Evolutionary conservation across 2,329 filamentous ascomycete species (phyloP).

Genomic region (Leptographium flavum): DNA sequence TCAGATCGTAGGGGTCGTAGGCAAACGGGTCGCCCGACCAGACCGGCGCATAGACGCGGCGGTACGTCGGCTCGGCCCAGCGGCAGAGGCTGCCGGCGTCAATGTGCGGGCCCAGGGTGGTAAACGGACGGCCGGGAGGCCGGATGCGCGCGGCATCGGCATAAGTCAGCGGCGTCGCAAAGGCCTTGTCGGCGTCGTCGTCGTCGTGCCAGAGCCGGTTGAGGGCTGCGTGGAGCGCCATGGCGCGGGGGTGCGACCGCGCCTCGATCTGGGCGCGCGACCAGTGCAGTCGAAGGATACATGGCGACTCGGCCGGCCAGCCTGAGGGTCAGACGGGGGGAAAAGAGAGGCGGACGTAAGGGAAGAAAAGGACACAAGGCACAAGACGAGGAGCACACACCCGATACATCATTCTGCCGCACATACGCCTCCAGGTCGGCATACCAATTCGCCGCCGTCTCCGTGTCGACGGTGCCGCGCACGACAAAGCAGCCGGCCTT

Average conservation of each 20-base stretch:
- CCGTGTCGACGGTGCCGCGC: neutral
- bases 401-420: too few species aligned
- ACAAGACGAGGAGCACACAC: too few species aligned
- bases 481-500: neutral
- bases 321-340: too few species aligned
- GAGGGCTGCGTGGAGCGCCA: too few species aligned
- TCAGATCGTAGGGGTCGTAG: slow-evolving; percentile 24
- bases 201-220: slow-evolving; percentile 24
- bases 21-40: slow-evolving; percentile 21
- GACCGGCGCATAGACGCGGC: slow-evolving; percentile 21
- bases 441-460: neutral
- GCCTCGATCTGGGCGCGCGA: too few species aligned
- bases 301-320: slow-evolving; percentile 23
- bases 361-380: too few species aligned
- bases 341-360: too few species aligned
- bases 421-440: neutral
- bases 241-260: too few species aligned
- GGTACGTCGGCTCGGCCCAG: slow-evolving; percentile 25
- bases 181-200: slow-evolving; percentile 15
- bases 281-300: slow-evolving; percentile 24
- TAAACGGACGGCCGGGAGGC: slow-evolving; percentile 21
- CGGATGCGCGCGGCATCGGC: slow-evolving; percentile 24
- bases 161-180: slow-evolving; percentile 23
- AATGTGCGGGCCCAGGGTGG: slow-evolving; percentile 27
- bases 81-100: slow-evolving; percentile 27